Percentiles rank a stretch among this genome's conserved stretches.
These are phyloP conservation scores for Phytophthora pini DNA, from an alignment of 352 stramenopile species.

Conservation along the genomic window DNA sequence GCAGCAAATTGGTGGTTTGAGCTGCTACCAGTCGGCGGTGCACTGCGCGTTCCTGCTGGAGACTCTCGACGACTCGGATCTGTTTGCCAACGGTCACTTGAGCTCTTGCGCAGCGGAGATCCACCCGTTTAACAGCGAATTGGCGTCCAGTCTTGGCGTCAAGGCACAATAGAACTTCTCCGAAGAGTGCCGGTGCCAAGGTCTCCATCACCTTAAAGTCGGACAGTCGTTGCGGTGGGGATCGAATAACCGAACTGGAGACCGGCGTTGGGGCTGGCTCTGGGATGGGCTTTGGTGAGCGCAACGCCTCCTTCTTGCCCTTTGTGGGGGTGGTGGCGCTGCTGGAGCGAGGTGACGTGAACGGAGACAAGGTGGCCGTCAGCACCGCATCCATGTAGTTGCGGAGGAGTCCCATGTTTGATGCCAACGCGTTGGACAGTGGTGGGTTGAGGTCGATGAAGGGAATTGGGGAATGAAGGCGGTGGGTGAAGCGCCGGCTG, in stretches of 20 bases:
- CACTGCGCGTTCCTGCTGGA: conserved; percentile 55
- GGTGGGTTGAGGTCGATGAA: neutral
- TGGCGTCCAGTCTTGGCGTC: conserved; percentile 48
- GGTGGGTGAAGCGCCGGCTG: conserved; percentile 10
- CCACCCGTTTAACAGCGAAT: conserved; percentile 60
- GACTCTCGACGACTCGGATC: conserved; percentile 55
- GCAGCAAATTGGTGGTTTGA: conserved; percentile 47
- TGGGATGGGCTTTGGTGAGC: neutral
- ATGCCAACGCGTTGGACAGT: conserved; percentile 1
- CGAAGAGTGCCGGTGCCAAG: conserved; percentile 62
- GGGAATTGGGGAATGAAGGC: conserved; percentile 34
- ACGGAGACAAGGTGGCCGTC: conserved; percentile 32
- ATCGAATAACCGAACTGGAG: conserved; percentile 26
- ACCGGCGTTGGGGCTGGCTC: conserved; percentile 3
- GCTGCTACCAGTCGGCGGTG: conserved; percentile 45
- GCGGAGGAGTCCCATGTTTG: conserved; percentile 40
- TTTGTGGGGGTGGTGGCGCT: conserved; percentile 30
- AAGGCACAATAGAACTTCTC: conserved; percentile 59
- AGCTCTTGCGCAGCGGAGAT: conserved; percentile 39
- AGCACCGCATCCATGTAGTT: conserved; percentile 44
- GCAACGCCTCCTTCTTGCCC: conserved; percentile 18
- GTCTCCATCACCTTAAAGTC: conserved; percentile 49
- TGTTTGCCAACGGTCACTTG: conserved; percentile 47
- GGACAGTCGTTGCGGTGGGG: conserved; percentile 36
- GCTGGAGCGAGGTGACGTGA: conserved; percentile 16